Evolutionary conservation across 305 asterid genomes (phyloP), one percentile per base, ranked within the genome.

Genomic region (Fraxinus sp.): DNA sequence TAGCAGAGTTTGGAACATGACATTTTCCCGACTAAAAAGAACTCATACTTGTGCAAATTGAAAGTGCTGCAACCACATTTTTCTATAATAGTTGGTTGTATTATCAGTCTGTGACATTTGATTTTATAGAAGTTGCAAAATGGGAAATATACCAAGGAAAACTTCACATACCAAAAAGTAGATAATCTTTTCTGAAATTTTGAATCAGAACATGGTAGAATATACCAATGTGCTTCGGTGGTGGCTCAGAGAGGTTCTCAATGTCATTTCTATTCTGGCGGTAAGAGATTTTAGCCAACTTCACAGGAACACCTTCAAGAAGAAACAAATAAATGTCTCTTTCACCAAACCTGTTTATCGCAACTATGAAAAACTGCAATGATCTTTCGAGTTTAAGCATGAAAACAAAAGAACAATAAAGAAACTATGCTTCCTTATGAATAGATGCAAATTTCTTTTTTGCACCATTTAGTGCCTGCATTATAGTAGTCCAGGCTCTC

Each of bases 281-380:
- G 78, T 76, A 80, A 33, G 86, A 77, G 33, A 64, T 71, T 76
- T 77, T 82, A 66, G 79, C 79, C 73, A 84, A 77, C 66, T 64
- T 80, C 39, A 79, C 79, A n/a, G 89, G 89, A 84, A 82, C 37
- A 77, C 87, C 89, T 87, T 46, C 55, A 43, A 43, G 55, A 30
- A 28, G 62, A 37, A 77, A 70, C 14, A 73, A 24, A 59, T 16
- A 33, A 24, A 52, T 59, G 20, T 26, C 57, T 46, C 36, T 36
- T 52, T 36, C n/a, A 52, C 59, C 35, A 41, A 9, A 85, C 6
- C 52, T 24, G 66, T n/a, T 20, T 16, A 20, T 43, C 10, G 22
- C 77, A 18, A 16, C 28, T 7, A 1, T 3, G 39, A 14, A 46
- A 55, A 85, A 74, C 24, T 11, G 71, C 14, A 46, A 72, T 46